Percentiles rank a stretch among this genome's conserved stretches.
Evolutionary conservation across 2,329 filamentous ascomycete species (phyloP).

Genomic region (Graphilbum fragrans): DNA sequence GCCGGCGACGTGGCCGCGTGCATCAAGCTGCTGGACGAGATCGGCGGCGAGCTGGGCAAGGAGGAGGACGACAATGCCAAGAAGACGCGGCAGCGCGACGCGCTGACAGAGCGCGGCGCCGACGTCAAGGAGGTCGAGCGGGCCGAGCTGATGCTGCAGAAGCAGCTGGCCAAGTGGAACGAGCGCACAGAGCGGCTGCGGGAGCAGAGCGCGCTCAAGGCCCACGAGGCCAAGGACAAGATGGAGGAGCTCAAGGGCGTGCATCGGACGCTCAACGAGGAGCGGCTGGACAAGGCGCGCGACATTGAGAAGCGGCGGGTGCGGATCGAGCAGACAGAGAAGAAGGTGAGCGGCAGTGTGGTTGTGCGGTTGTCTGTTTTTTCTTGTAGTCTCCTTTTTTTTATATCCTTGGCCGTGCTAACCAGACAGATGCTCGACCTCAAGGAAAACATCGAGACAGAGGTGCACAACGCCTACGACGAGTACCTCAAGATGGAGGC

Average conservation of each 20-base stretch:
- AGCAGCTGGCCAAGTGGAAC: slow-evolving; percentile 75
- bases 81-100: slow-evolving; percentile 72
- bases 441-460: slow-evolving; percentile 93
- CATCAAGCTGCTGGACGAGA: slow-evolving; percentile 81
- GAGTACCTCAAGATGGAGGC: slow-evolving; percentile 97
- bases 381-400: neutral
- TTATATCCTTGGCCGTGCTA: slow-evolving; percentile 5
- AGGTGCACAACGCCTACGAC: slow-evolving; percentile 80
- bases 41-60: slow-evolving; percentile 69
- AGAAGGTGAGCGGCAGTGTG: slow-evolving; percentile 56
- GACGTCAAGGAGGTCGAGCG: slow-evolving; percentile 87
- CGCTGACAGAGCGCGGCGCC: slow-evolving; percentile 75
- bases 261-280: slow-evolving; percentile 71
- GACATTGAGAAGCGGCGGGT: slow-evolving; percentile 88
- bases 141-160: slow-evolving; percentile 69
- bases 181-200: slow-evolving; percentile 78
- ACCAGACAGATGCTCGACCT: slow-evolving; percentile 76
- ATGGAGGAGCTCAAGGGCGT: slow-evolving; percentile 81
- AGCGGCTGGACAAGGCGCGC: slow-evolving; percentile 73
- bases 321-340: slow-evolving; percentile 96
- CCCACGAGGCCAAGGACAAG: slow-evolving; percentile 65
- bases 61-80: slow-evolving; percentile 83
- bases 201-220: slow-evolving; percentile 69
- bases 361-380: neutral
- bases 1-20: slow-evolving; percentile 76